Evolutionary conservation across 345 rosid genomes (phyloP), one percentile per base, ranked within the genome.

Genomic region (Cardiospermum halicacabum): DNA sequence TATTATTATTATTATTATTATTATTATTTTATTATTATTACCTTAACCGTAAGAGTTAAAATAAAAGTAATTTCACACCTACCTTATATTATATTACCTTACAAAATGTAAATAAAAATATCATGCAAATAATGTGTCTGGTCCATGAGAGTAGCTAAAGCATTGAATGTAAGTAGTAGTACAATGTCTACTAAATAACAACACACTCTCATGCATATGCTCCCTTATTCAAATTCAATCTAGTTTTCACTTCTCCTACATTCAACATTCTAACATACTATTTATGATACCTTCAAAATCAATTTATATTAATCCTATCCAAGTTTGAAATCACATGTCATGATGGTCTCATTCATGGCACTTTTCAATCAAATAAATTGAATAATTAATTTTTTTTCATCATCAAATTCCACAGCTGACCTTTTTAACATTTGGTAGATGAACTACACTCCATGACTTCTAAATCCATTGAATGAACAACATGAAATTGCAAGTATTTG

Each of bases 121-220:
- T 7, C 13, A 24, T 51, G 7, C 12, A 51, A 24, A 34, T 36
- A 4, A 10, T 31, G 21, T 31, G 28, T 49, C 5, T 62, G 30
- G 48, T 53, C 37, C 18, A 34, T 11, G 56, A 27, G 25, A 50
- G 62, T 40, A 28, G 75, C 21, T 47, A 68, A 69, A 39, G 62
- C 78, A 68, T 70, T 74, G 19, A 74, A 60, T 70, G 1, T 48
- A 5, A 11, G 16, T 18, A 51, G 28, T 5, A 30, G 72, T 40
- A 50, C 60, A 37, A 31, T 48, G 60, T 58, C 75, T 22, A 18
- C 32, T 18, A 11, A 43, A 53, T 13, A n/a, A n/a, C 1, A 58
- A 62, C 56, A 66, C 50, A 68, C 15, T 54, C 73, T 49, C 59
- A 51, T 67, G 68, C 45, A 18, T 11, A 36, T 34, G 61, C 45